A percentile compares a stretch with the other conserved stretches of the same genome.
Evolutionary conservation across 768 basidiomycete genomes (phyloP).

Genomic region (Kwoniella dendrophila): DNA sequence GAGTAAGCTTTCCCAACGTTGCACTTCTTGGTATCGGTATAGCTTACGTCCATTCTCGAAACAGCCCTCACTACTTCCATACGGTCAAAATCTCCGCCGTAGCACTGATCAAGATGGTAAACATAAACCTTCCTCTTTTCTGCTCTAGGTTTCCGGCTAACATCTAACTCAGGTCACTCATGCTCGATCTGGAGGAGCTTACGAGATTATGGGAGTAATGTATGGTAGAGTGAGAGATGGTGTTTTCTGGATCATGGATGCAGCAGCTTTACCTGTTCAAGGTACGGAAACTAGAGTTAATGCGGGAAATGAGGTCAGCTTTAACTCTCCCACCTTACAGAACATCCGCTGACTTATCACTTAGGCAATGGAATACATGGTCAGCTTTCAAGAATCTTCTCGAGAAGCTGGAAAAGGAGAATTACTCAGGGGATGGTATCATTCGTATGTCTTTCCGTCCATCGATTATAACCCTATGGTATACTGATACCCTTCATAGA

Average conservation of each 20-base stretch:
- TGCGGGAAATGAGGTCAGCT: conserved; percentile 71
- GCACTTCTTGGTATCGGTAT: background rate
- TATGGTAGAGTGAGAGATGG: conserved; percentile 78
- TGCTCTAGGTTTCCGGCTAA: background rate
- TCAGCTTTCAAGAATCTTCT: conserved; percentile 80
- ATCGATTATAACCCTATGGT: background rate
- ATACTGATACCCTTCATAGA: conserved; percentile 22
- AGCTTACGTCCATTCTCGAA: background rate
- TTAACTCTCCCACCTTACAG: background rate
- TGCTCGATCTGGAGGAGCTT: conserved; percentile 92
- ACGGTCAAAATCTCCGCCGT: conserved; percentile 61
- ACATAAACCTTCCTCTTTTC: conserved; percentile 12
- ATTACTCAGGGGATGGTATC: conserved; percentile 54
- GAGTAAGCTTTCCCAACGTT: conserved; percentile 63
- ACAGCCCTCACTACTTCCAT: conserved; percentile 60
- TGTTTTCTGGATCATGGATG: conserved; percentile 76
- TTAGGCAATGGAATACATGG: conserved; percentile 93
- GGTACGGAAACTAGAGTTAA: conserved; percentile 98
- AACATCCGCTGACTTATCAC: background rate
- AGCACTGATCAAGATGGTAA: conserved; percentile 62
- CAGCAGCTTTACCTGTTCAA: conserved; percentile 94
- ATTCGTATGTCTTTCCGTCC: conserved; percentile 37
- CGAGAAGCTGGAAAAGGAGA: conserved; percentile 66
- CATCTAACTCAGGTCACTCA: conserved; percentile 61
- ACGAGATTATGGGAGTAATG: conserved; percentile 99